Evolutionary conservation across 345 rosid species (phyloP).

Genomic region (Camelina laxa): DNA sequence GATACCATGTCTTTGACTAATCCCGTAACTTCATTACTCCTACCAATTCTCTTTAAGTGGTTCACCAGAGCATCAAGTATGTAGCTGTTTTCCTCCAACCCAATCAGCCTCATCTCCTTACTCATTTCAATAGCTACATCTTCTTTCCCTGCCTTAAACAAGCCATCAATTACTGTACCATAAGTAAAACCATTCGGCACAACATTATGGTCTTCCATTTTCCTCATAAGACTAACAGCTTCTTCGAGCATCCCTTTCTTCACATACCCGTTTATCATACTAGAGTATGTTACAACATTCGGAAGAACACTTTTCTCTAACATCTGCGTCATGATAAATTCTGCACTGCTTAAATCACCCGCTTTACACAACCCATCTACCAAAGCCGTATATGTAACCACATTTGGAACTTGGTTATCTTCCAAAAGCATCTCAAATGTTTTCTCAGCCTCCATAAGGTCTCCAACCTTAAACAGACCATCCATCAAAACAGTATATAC

Average conservation of each 20-base stretch:
- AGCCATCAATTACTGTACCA: constrained; percentile 71
- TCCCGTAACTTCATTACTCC: constrained; percentile 58
- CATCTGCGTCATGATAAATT: constrained; percentile 63
- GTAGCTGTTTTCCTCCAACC: constrained; percentile 64
- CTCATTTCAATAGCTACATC: constrained; percentile 63
- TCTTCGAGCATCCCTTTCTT: constrained; percentile 76
- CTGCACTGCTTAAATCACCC: constrained; percentile 65
- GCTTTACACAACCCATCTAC: constrained; percentile 75
- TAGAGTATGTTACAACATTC: constrained; percentile 70
- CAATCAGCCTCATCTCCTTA: constrained; percentile 63
- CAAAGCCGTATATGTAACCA: constrained; percentile 66
- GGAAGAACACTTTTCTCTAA: constrained; percentile 53
- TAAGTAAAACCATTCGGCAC: constrained; percentile 64
- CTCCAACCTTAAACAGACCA: constrained; percentile 79
- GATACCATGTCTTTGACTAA: constrained; percentile 58
- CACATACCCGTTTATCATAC: constrained; percentile 69
- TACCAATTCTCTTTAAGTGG: constrained; percentile 63
- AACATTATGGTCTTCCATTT: constrained; percentile 56
- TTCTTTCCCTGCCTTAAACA: constrained; percentile 65
- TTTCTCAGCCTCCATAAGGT: constrained; percentile 59
- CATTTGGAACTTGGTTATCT: constrained; percentile 59
- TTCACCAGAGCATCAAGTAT: constrained; percentile 71
- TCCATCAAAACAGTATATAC: constrained; percentile 75
- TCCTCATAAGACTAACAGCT: constrained; percentile 60
- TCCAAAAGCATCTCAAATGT: constrained; percentile 53